phyloP scores from a whole-genome alignment of 2,329 filamentous ascomycete genomes.

The Rhynchosporium graminicola region DNA sequence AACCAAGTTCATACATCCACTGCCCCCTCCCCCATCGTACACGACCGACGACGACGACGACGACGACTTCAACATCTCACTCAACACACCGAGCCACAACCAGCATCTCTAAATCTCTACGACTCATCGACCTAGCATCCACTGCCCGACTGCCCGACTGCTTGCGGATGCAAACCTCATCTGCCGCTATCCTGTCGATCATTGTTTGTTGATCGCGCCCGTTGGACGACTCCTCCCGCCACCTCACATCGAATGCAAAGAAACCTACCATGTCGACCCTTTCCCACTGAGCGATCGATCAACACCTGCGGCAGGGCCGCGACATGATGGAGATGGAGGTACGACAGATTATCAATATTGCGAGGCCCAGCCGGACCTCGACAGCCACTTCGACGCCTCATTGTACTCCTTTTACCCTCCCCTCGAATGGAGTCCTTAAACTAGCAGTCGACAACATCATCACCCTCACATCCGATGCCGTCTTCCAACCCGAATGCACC shows the following conservation, averaged over 20 bases:
- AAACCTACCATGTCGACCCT: slow-evolving; percentile 28
- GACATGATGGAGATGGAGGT: slow-evolving; percentile 33
- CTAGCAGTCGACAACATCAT: slow-evolving; percentile 42
- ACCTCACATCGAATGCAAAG: background rate
- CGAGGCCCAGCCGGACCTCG: slow-evolving; percentile 38
- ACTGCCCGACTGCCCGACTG: background rate
- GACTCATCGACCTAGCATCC: background rate
- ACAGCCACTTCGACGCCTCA: slow-evolving; percentile 46
- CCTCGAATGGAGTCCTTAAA: slow-evolving; percentile 54
- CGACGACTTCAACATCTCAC: background rate
- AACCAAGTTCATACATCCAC: background rate
- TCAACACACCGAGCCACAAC: background rate
- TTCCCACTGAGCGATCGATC: slow-evolving; percentile 23
- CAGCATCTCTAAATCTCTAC: background rate
- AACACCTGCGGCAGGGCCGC: slow-evolving; percentile 37
- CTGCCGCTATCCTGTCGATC: background rate
- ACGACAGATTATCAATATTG: slow-evolving; percentile 38
- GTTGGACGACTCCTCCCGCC: slow-evolving; percentile 13
- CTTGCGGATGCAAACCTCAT: background rate
- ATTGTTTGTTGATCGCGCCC: slow-evolving; percentile 6
- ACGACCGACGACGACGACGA: background rate
- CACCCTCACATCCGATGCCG: slow-evolving; percentile 49
- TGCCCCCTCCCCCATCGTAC: background rate
- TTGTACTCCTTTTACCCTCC: slow-evolving; percentile 64
- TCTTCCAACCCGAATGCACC: slow-evolving; percentile 52